Conservation (phyloP, 2,329 filamentous ascomycete genomes). For the Talaromyces pinophilus region DNA sequence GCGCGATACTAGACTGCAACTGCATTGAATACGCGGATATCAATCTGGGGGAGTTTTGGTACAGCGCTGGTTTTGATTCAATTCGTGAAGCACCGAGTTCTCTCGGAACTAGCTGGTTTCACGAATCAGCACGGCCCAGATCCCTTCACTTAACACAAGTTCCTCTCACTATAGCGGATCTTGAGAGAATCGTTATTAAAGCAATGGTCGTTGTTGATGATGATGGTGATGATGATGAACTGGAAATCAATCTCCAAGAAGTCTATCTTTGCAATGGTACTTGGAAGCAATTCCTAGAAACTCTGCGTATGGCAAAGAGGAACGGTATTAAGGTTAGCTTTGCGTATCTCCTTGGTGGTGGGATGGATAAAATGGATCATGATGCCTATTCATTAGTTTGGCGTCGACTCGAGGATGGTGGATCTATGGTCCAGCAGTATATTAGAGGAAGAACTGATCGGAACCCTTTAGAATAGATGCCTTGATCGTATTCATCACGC, state of each 20-base stretch:
- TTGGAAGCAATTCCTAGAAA: neutral
- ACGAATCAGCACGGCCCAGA: neutral
- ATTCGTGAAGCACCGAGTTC: neutral
- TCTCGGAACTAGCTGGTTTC: conserved; percentile 6
- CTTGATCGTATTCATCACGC: neutral
- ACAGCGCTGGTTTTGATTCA: conserved; percentile 5
- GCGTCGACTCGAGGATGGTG: neutral
- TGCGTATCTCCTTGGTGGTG: neutral
- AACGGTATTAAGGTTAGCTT: neutral
- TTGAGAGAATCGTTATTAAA: neutral
- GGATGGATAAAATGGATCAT: neutral
- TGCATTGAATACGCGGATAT: neutral
- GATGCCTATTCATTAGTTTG: neutral
- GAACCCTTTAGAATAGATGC: neutral
- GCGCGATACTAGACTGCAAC: neutral
- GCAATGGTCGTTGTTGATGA: neutral
- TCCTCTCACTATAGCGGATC: neutral
- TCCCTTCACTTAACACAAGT: neutral
- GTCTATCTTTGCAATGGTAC: neutral
- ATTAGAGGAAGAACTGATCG: neutral
- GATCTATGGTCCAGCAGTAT: neutral
- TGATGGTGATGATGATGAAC: neutral
- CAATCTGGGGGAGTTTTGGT: conserved; percentile 9
- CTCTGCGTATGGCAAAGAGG: neutral
- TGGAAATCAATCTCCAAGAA: neutral